phyloP scores from a whole-genome alignment of 164 flowering plant genomes.

The Nelumbo lutea region DNA sequence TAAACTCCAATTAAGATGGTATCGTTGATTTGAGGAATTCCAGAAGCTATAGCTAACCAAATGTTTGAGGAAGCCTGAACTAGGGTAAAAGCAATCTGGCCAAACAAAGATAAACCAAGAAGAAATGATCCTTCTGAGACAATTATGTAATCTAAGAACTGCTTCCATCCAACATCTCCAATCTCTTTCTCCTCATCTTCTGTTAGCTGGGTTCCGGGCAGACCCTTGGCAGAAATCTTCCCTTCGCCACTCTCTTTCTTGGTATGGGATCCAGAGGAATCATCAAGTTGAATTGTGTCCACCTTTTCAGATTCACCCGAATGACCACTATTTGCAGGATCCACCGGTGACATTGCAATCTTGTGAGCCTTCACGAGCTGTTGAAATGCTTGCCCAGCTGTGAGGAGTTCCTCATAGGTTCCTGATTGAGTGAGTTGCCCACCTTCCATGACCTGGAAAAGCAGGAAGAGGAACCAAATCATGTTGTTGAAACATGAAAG shows the following conservation, averaged over 20 bases:
- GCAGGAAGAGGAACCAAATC: not conserved
- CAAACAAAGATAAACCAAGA: conserved; percentile 18
- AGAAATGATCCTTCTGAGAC: conserved; percentile 43
- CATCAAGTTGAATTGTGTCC: conserved; percentile 11
- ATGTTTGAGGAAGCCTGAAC: conserved; percentile 60
- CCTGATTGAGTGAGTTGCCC: conserved; percentile 68
- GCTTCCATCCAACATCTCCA: conserved; percentile 72
- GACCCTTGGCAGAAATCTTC: conserved; percentile 35
- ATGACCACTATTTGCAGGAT: conserved; percentile 12
- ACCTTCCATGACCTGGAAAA: conserved; percentile 55
- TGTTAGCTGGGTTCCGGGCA: conserved; percentile 52
- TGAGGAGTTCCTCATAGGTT: conserved; percentile 56
- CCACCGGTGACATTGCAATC: conserved; percentile 39
- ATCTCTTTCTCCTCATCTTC: conserved; percentile 66
- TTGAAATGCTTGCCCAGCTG: conserved; percentile 61
- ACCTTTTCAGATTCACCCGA: conserved; percentile 6
- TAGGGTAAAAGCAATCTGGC: conserved; percentile 42
- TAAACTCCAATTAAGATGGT: conserved; percentile 56
- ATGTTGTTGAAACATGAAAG: no score
- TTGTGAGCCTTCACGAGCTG: conserved; percentile 77
- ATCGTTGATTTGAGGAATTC: conserved; percentile 38
- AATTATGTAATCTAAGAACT: conserved; percentile 57
- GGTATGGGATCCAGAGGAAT: conserved; percentile 6
- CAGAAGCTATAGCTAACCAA: conserved; percentile 70
- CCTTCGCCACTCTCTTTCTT: conserved; percentile 27